Evolutionary conservation across 805 yeast species (phyloP).

Genomic region (Zygoascus ofunaensis): DNA sequence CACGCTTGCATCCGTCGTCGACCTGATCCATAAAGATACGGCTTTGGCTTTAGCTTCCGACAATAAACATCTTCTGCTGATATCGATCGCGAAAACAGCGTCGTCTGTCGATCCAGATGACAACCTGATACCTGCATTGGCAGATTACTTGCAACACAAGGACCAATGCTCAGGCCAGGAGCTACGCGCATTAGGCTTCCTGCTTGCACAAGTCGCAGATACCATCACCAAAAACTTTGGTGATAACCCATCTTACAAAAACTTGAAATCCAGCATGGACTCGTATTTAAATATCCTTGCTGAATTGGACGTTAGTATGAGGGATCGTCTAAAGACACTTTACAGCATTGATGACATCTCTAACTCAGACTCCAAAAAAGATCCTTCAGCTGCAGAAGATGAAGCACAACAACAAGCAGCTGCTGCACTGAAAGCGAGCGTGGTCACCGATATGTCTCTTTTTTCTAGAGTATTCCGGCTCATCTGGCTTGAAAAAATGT

Average conservation of each 20-base stretch:
- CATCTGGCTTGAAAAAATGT: constrained; percentile 18
- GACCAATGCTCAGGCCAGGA: constrained; percentile 3
- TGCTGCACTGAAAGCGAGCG: background rate
- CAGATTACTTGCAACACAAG: constrained; percentile 9
- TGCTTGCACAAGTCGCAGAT: background rate
- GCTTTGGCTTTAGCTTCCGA: constrained; percentile 2
- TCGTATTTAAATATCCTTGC: background rate
- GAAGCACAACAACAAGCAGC: background rate
- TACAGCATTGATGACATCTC: background rate
- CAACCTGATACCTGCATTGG: constrained; percentile 3
- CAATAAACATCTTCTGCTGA: constrained; percentile 1
- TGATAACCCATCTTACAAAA: background rate
- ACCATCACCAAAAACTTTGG: background rate
- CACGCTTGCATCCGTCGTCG: constrained; percentile 16
- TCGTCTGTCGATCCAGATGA: background rate
- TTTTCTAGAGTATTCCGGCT: constrained; percentile 17
- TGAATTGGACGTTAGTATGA: background rate
- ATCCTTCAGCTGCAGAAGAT: background rate
- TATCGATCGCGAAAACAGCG: constrained; percentile 8
- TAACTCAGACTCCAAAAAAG: background rate
- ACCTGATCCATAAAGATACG: constrained; percentile 6
- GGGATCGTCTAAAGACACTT: background rate
- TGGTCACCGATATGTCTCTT: background rate
- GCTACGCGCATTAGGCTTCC: background rate
- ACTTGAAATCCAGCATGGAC: background rate